Conservation (phyloP, 2,329 filamentous ascomycete species). For the Trichoderma sp. region DNA sequence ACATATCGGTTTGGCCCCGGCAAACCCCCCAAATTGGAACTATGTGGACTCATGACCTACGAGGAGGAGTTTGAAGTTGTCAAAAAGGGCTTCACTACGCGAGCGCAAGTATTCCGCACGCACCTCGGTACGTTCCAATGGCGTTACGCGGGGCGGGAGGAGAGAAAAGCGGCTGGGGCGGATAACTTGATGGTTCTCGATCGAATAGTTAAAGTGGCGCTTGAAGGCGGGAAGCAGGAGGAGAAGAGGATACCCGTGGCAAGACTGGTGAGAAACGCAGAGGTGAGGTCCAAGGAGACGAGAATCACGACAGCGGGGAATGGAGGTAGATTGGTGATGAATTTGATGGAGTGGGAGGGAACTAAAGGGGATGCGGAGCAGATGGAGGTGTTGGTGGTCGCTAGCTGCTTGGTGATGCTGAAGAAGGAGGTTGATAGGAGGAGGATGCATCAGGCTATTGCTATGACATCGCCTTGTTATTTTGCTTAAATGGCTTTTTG, state of each 20-base stretch:
- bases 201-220: constrained; percentile 43
- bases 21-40: constrained; percentile 52
- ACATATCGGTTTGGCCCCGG: constrained; percentile 62
- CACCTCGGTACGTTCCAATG: constrained; percentile 58
- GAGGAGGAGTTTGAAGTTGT: constrained; percentile 37
- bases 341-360: constrained; percentile 44
- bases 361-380: constrained; percentile 43
- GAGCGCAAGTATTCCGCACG: constrained; percentile 51
- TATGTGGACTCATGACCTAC: constrained; percentile 31
- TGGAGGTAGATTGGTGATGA: constrained; percentile 53
- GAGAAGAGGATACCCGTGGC: constrained; percentile 45
- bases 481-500: not conserved
- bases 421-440: constrained; percentile 68
- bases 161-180: constrained; percentile 49
- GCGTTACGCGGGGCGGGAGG: constrained; percentile 55
- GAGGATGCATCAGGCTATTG: constrained; percentile 54
- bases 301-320: constrained; percentile 50
- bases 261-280: constrained; percentile 48
- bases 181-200: constrained; percentile 57
- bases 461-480: constrained; percentile 38
- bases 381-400: constrained; percentile 56
- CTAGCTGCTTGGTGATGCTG: constrained; percentile 63
- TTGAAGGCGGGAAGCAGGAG: constrained; percentile 37
- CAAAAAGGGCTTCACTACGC: constrained; percentile 50
- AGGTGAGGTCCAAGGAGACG: constrained; percentile 47